Conservation (phyloP, 1,284 basidiomycete genomes). For the Mycosarcoma maydis region DNA sequence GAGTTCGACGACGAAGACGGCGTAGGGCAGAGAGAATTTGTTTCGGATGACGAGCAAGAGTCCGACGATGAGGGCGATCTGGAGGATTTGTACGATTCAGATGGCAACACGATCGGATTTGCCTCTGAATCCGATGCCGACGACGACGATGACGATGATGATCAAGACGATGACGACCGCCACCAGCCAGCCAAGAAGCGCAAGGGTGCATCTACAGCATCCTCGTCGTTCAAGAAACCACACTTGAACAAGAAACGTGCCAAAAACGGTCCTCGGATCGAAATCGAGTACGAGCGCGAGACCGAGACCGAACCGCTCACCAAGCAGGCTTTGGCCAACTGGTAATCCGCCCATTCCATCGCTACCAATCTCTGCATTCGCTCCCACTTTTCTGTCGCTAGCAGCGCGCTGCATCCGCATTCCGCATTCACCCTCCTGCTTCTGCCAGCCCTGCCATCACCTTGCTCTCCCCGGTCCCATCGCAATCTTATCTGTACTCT, state of each 20-base stretch:
- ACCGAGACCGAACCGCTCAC: slow-evolving; percentile 80
- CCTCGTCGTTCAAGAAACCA: not conserved
- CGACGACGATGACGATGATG: slow-evolving; percentile 24
- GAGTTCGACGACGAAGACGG: slow-evolving; percentile 59
- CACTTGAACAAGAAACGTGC: not conserved
- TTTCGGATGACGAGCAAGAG: slow-evolving; percentile 61
- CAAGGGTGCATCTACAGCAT: not conserved
- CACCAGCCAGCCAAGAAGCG: slow-evolving; percentile 8
- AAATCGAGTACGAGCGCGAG: slow-evolving; percentile 91
- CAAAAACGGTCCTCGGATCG: slow-evolving; percentile 73
- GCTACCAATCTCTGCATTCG: not conserved
- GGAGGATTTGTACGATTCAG: slow-evolving; percentile 45
- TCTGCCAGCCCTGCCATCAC: not conserved
- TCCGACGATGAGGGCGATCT: slow-evolving; percentile 51
- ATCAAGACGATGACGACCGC: slow-evolving; percentile 15
- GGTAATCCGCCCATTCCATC: slow-evolving; percentile 30
- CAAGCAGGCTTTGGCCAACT: slow-evolving; percentile 64
- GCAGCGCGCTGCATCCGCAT: no score
- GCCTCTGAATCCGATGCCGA: slow-evolving; percentile 30
- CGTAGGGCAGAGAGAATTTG: slow-evolving; percentile 61
- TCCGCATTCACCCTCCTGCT: not conserved
- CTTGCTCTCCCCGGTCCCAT: no score
- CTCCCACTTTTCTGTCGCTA: no score
- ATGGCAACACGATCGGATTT: slow-evolving; percentile 27
- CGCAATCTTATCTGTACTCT: no score